Conservation (phyloP, 441 rosid genomes). For the Brassica balearica region DNA sequence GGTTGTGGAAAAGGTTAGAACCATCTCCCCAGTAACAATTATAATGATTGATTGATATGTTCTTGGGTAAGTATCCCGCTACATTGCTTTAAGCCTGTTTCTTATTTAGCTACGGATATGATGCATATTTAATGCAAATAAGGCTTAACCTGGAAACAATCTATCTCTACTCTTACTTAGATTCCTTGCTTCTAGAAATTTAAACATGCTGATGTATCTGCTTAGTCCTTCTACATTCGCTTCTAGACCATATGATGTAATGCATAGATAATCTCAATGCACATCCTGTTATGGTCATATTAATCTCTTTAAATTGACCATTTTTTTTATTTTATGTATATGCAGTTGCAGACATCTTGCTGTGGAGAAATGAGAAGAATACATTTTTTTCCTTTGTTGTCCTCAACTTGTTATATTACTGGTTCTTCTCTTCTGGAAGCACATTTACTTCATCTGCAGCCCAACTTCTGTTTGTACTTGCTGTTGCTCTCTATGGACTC, state of each 20-base stretch:
- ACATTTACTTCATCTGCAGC: constrained; percentile 75
- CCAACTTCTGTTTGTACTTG: constrained; percentile 62
- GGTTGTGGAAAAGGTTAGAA: constrained; percentile 87
- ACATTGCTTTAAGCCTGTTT: not conserved
- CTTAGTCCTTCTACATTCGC: not conserved
- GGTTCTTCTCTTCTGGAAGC: constrained; percentile 83
- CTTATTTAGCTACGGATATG: constrained; percentile 24
- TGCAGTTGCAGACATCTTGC: constrained; percentile 88
- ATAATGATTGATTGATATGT: not conserved
- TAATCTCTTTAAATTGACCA: constrained; percentile 4
- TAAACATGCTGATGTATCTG: constrained; percentile 25
- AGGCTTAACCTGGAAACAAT: constrained; percentile 9
- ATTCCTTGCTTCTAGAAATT: constrained; percentile 14
- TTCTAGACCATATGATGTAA: constrained; percentile 11
- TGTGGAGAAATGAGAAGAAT: constrained; percentile 95
- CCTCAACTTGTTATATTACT: constrained; percentile 63
- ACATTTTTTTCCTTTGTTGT: constrained; percentile 70
- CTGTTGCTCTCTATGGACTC: constrained; percentile 62
- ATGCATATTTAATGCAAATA: constrained; percentile 7
- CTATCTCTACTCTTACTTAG: constrained; percentile 11
- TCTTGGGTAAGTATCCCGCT: constrained; percentile 5
- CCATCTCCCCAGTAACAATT: constrained; percentile 2
- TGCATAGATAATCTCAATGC: not conserved
- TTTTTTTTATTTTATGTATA: constrained; percentile 33
- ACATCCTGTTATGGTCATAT: not conserved